Evolutionary conservation across 208 protist species (phyloP), one percentile per base, ranked within the genome.

Genomic region (Vickermania ingenoplastis): DNA sequence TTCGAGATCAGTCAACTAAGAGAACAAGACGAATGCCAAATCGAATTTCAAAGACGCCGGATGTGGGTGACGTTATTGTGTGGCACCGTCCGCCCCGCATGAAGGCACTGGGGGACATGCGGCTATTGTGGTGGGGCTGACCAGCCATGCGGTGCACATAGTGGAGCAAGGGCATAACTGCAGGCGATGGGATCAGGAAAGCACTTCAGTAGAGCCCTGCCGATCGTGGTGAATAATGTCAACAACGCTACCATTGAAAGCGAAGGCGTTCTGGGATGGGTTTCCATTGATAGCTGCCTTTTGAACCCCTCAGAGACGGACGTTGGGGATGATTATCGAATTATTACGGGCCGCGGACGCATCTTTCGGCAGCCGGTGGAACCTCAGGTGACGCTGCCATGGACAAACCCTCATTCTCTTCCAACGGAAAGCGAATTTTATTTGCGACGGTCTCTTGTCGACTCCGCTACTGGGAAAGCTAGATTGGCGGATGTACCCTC

Each of bases 151-250:
- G 41, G 65, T 89, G 49, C 59, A 70, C 5, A 58, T 87, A 17
- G 79, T 81, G 11, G 85, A 92, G 71, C 81, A 92, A 59, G 89
- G 86, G 57, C 65, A 85, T 25, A 75, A 66, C 21, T 89, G 84
- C 59, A 64, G 74, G 57, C 36, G 50, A 53, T 92, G 78, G 79
- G 60, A 69, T 2, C 27, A 62, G 71, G 65, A n/a, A 49, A 62
- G 49, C 62, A 65, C 22, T 88, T 68, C 71, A 86, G 76, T 56
- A 75, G 84, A 1, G 66, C 80, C 55, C 56, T 91, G 45, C 49
- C 50, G 1, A 29, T 85, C 51, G 71, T 31, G 14, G 50, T 22
- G 23, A 52, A 36, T 31, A 36, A 48, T 2, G 60, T 70, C 41
- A 66, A 68, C 26, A 53, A 53, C 5, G 25, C 80, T 7, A 68